Percentiles rank a stretch among this genome's conserved stretches.
Evolutionary conservation across 2,329 filamentous ascomycete genomes (phyloP).

Genomic region (Lomentospora prolificans): DNA sequence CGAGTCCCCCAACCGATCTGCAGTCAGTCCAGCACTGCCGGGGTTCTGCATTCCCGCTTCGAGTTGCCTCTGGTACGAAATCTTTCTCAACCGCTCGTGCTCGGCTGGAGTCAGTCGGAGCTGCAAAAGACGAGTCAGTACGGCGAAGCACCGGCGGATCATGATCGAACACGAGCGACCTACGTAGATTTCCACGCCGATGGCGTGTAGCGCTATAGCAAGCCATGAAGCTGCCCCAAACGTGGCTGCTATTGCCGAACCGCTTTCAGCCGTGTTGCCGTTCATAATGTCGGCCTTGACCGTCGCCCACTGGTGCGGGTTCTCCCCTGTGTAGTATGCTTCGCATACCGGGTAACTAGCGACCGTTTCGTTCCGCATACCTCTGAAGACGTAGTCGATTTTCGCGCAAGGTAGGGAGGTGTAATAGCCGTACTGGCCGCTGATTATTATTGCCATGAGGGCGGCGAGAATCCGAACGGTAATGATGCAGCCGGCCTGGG

Average conservation of each 20-base stretch:
- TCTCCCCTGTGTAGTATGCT: constrained; percentile 21
- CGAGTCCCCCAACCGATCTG: constrained; percentile 27
- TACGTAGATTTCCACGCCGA: constrained; percentile 39
- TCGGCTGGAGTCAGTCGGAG: constrained; percentile 44
- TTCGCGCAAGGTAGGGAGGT: constrained; percentile 33
- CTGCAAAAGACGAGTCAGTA: constrained; percentile 17
- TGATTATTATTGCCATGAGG: constrained; percentile 28
- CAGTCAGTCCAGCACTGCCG: constrained; percentile 34
- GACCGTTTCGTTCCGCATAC: constrained; percentile 18
- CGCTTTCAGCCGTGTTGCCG: constrained; percentile 20
- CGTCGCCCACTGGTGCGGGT: constrained; percentile 7
- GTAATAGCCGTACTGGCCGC: constrained; percentile 18
- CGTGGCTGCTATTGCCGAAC: constrained; percentile 31
- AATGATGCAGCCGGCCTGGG: constrained; percentile 38
- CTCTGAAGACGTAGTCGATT: constrained; percentile 29
- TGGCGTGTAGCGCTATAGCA: constrained; percentile 37
- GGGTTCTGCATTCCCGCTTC: constrained; percentile 42
- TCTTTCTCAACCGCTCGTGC: constrained; percentile 38
- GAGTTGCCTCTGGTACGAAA: constrained; percentile 46
- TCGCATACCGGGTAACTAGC: constrained; percentile 34
- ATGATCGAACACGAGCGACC: constrained; percentile 16
- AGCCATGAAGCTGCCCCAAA: constrained; percentile 47
- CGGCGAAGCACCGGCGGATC: not conserved
- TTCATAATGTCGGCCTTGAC: constrained; percentile 23
- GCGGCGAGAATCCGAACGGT: constrained; percentile 39